These are phyloP conservation scores for Magnusiomyces magnusii DNA, from an alignment of 1,139 yeast genomes.

Conservation along the genomic window DNA sequence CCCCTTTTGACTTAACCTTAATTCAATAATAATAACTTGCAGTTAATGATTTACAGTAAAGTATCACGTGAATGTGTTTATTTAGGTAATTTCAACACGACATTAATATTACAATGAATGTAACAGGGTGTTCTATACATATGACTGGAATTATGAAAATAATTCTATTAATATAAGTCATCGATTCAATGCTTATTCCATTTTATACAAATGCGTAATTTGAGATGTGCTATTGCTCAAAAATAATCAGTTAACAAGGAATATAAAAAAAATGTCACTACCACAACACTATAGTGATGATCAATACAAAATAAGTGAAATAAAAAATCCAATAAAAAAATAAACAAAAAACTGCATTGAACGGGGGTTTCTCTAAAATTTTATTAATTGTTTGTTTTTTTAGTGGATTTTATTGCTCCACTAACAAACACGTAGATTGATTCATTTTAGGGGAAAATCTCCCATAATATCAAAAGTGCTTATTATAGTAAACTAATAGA, in stretches of 20 bases:
- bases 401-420: no score
- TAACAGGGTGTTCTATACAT: neutral
- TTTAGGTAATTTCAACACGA: neutral
- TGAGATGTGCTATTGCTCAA: neutral
- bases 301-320: no score
- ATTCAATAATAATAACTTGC: neutral
- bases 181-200: neutral
- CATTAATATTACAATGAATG: neutral
- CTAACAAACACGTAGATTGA: neutral
- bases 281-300: no score
- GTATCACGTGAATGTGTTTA: neutral
- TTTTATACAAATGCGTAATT: neutral
- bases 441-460: neutral
- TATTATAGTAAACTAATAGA: neutral
- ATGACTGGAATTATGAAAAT: neutral
- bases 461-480: neutral
- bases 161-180: neutral
- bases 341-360: neutral
- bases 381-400: no score
- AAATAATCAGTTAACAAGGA: neutral
- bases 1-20: no score
- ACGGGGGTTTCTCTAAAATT: no score
- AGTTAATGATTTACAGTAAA: neutral
- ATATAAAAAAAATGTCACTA: no score
- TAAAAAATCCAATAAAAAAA: no score